Evolutionary conservation across 139 green algal species (phyloP), one percentile per base, ranked within the genome.

Genomic region (Chlamydomonas sphaeroides): DNA sequence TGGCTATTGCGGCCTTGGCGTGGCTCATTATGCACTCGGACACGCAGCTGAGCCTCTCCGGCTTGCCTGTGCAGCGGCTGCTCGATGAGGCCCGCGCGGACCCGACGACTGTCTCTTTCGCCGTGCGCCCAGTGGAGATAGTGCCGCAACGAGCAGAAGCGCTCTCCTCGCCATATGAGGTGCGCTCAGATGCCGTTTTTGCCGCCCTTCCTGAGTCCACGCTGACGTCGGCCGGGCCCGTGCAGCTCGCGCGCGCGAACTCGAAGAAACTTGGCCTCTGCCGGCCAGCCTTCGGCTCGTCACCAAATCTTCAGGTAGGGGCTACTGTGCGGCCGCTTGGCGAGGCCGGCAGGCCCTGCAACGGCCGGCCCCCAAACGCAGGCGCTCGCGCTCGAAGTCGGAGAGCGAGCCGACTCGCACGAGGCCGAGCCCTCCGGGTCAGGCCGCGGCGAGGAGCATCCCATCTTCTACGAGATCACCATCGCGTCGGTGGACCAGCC

Each of bases 401-500:
- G 91, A 35, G 92, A 95, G 65, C 76, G 77, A 8, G 28, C 41
- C 0, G 65, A 76, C n/a, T 56, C 33, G n/a, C 73, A 85, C 39
- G 65, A 84, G 62, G 75, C 75, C 61, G 75, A 82, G 42, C 21
- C n/a, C 20, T 65, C 38, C 32, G 74, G 74, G 59, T 6, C 74
- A 1, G 61, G 41, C 23, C 41, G 61, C 5, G 26, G 35, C 20
- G 62, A 72, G 49, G 66, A 85, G 26, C 63, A 87, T 57, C 83
- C 85, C 42, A 89, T 89, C 10, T 98, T 98, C 69, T 98, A 96
- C 73, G 96, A 99, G 77, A 94, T 99, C 41, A 98, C 95, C 26
- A 92, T 99, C 32, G 93, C 93, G 5, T 95, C 92, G n/a, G 89
- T 93, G 62, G 95, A 99, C 87, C 93, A 97, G 89, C 95, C 95